Base-by-base conservation (phyloP, 306 rosid genomes). In the Glycine soja region DNA sequence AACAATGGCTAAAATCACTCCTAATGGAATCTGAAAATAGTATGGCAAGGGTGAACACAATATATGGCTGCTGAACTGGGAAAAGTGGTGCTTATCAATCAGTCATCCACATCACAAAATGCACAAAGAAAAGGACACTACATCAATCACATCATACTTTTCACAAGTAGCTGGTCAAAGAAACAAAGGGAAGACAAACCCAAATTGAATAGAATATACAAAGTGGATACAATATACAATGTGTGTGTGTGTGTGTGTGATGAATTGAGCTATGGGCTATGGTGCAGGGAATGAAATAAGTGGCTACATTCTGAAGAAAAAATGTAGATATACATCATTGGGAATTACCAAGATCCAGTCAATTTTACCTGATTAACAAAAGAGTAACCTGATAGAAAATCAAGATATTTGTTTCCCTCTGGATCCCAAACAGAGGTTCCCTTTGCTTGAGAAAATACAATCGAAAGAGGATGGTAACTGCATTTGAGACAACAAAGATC, bases 401-500 rank as follows among this genome's bases (percentile, higher is more conserved):
- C 98, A 78, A 96, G 88, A 80, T 92, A 96, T 84, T 85, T 87
- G 84, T 93, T 96, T 72, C 97, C 98, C 80, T 96, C 98, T 7
- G 98, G 97, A 83, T 93, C 98, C 97, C 93, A 88, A 64, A 93
- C 93, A 74, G 89, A 42, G 10, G 99, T 75, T 73, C 99, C 99
- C 79, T 86, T 93, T 24, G 91, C 99, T 79, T 83, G 90, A 74
- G 99, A 84, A 88, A 93, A 96, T 36, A 96, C 99, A 74, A 93
- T 79, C 1, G 98, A 98, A 88, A 96, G 87, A 42, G 99, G 99
- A 81, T 93, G 99, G 79, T 96, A 96, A 74, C 99, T 96, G 91
- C 84, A 87, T 36, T 72, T 81, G 70, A 80, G 57, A 52, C 72
- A 76, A 53, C 34, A 66, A 43, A 66, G 12, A 67, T 40, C 73